phyloP scores from a whole-genome alignment of 2,329 filamentous ascomycete genomes.

The Dothistroma pini region DNA sequence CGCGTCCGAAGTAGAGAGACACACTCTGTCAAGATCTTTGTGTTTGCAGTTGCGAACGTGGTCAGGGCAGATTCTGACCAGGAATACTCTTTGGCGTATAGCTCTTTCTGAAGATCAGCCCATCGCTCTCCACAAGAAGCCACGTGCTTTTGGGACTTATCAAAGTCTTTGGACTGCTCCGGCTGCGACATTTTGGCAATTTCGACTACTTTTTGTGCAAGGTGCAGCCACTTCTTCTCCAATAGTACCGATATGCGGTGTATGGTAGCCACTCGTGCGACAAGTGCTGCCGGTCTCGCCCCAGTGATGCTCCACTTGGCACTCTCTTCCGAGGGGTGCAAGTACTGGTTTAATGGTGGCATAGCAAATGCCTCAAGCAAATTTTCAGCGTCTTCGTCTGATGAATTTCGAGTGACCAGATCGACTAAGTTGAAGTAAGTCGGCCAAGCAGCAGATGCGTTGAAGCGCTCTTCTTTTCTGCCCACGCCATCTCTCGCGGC shows the following conservation, averaged over 20 bases:
- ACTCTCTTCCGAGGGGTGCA: constrained; percentile 46
- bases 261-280: constrained; percentile 31
- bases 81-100: constrained; percentile 32
- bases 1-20: constrained; percentile 49
- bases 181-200: constrained; percentile 72
- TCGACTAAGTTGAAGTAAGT: constrained; percentile 65
- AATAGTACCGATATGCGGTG: constrained; percentile 40
- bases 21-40: constrained; percentile 47
- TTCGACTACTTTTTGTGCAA: constrained; percentile 61
- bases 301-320: constrained; percentile 51
- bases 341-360: constrained; percentile 53
- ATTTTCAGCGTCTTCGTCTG: constrained; percentile 44
- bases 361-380: constrained; percentile 49
- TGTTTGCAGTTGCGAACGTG: constrained; percentile 36
- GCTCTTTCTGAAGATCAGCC: constrained; percentile 51
- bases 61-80: constrained; percentile 22
- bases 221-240: constrained; percentile 55
- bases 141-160: constrained; percentile 66
- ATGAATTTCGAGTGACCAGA: constrained; percentile 29
- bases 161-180: constrained; percentile 74
- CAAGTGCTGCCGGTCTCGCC: constrained; percentile 43
- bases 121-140: constrained; percentile 63
- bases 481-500: constrained; percentile 69
- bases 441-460: constrained; percentile 67
- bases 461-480: constrained; percentile 68